These are phyloP conservation scores for Lonicera japonica DNA, from an alignment of 129 eudicot genomes.

Conservation along the genomic window DNA sequence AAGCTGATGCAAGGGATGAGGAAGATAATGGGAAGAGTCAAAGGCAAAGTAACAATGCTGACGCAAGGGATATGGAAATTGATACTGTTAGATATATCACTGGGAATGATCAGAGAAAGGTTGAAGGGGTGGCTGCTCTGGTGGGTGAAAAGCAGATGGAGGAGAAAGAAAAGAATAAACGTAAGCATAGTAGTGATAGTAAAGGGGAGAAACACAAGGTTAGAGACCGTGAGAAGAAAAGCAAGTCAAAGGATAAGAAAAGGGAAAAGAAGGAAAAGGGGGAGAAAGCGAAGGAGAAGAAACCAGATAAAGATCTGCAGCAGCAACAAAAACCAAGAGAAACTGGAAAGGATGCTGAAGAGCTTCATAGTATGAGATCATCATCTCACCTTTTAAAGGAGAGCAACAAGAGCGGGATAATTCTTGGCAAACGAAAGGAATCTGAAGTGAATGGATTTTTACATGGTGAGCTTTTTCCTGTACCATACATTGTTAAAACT, in stretches of 20 bases:
- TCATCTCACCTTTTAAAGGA: constrained; percentile 15
- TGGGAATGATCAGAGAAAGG: constrained; percentile 14
- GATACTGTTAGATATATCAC: constrained; percentile 9
- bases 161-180: constrained; percentile 15
- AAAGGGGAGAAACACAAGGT: constrained; percentile 18
- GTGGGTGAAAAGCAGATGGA: constrained; percentile 21
- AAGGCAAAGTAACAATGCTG: constrained; percentile 1
- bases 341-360: constrained; percentile 7
- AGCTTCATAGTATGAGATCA: constrained; percentile 3
- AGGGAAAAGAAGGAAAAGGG: constrained; percentile 17
- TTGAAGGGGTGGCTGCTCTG: constrained; percentile 10
- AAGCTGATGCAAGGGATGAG: background rate
- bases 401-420: constrained; percentile 7
- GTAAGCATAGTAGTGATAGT: constrained; percentile 10
- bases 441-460: constrained; percentile 19
- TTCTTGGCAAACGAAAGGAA: constrained; percentile 30
- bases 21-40: too few relatives aligned
- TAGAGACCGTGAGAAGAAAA: constrained; percentile 18
- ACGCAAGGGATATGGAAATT: constrained; percentile 11
- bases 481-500: too few relatives aligned
- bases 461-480: constrained; percentile 34
- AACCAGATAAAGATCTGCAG: constrained; percentile 8
- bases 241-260: constrained; percentile 24
- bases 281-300: constrained; percentile 18
- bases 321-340: constrained; percentile 13